Percentiles rank a stretch among this genome's conserved stretches.
These are phyloP conservation scores for Penicillium sp. DNA, from an alignment of 2,329 filamentous ascomycete genomes.

Conservation along the genomic window DNA sequence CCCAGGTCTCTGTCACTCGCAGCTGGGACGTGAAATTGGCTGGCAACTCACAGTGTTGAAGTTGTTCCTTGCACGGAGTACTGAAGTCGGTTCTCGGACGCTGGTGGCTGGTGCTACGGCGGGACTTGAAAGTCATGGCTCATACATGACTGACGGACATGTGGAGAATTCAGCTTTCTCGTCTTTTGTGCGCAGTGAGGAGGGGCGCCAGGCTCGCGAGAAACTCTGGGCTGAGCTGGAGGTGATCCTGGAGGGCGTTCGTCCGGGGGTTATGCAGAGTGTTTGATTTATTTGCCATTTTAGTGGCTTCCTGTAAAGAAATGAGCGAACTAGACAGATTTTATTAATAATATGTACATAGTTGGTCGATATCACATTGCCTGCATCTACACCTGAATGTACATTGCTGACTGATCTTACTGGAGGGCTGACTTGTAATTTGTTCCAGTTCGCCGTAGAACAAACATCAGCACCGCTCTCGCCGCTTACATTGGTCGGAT, in stretches of 20 bases:
- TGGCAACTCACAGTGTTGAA: constrained; percentile 17
- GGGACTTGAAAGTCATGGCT: constrained; percentile 46
- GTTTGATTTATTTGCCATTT: constrained; percentile 4
- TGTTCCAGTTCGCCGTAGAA: background rate
- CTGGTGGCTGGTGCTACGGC: constrained; percentile 38
- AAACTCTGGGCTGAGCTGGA: constrained; percentile 47
- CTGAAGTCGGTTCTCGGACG: constrained; percentile 50
- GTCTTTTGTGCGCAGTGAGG: constrained; percentile 39
- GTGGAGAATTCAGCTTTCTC: constrained; percentile 29
- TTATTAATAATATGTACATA: background rate
- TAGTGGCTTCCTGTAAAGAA: background rate
- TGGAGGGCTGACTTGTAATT: background rate
- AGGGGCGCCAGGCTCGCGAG: constrained; percentile 38
- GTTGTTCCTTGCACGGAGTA: constrained; percentile 40
- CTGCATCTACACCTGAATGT: background rate
- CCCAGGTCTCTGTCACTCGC: constrained; percentile 52
- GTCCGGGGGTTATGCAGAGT: constrained; percentile 37
- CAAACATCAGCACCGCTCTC: background rate
- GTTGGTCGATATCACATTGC: background rate
- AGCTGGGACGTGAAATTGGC: constrained; percentile 41
- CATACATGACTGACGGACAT: constrained; percentile 44
- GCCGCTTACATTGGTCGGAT: background rate
- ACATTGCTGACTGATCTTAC: background rate
- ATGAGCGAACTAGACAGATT: background rate
- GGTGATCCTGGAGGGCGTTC: constrained; percentile 42